Conservation (phyloP, 192 early-diverging fungal genomes). For the Backusella tuberculispora region DNA sequence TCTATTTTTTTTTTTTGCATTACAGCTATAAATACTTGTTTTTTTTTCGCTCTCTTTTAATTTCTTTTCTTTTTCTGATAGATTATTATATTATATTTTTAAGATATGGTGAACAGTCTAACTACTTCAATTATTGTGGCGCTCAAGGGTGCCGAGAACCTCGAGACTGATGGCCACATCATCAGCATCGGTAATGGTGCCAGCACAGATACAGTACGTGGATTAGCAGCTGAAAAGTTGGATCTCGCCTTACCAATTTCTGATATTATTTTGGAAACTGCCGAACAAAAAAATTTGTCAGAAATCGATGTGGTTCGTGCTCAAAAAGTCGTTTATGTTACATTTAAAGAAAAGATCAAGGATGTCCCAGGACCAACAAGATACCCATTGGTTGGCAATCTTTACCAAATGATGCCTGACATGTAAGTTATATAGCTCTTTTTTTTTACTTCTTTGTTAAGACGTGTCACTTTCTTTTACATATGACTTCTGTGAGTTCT, state of each 20-base stretch:
- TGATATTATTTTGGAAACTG: conserved; percentile 24
- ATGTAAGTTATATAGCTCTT: conserved; percentile 21
- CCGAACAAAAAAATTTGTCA: not conserved
- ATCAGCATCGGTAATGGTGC: conserved; percentile 26
- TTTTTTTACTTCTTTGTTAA: not conserved
- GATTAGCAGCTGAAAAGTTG: conserved; percentile 28
- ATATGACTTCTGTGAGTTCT: not conserved
- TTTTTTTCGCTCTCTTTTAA: not conserved
- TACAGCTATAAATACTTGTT: not conserved
- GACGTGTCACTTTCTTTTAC: too few species aligned
- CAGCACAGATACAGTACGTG: conserved; percentile 25
- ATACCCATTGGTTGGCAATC: conserved; percentile 24
- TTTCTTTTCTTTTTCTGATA: not conserved
- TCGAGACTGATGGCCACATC: conserved; percentile 30
- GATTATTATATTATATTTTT: not conserved
- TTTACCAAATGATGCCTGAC: conserved; percentile 28
- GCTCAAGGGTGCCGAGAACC: conserved; percentile 21
- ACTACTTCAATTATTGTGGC: conserved; percentile 31
- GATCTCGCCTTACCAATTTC: not conserved
- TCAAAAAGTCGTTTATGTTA: conserved; percentile 28
- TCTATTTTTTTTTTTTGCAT: not conserved
- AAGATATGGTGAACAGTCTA: not conserved
- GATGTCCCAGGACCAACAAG: conserved; percentile 10
- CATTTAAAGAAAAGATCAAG: conserved; percentile 25
- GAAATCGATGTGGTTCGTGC: conserved; percentile 21